Base-by-base conservation (phyloP, 768 basidiomycete species). In the Naganishia onofrii region DNA sequence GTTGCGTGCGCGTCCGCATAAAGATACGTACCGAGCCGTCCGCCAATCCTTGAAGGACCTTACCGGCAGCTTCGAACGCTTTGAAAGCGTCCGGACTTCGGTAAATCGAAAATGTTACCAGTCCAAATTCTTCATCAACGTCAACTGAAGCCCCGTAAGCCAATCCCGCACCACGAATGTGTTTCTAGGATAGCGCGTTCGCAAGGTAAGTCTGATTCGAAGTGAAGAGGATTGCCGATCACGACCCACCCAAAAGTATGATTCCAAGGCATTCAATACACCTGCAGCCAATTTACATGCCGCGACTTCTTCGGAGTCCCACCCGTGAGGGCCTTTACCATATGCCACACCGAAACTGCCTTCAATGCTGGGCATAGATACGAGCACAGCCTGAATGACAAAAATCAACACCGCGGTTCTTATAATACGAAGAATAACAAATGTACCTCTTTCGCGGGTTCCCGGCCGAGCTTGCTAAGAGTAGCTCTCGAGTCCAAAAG, bases 341-440 rank as follows among this genome's bases (percentile, higher is more conserved):
- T 87, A 88, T 77, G 93, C 89, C 12, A 84, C 86, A 23, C 87
- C 89, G 79, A 88, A 98, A 1, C 91, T 90, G 75, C 92, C 95
- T 82, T 99, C 96, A 71, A 97, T 95, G 4, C 92, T 93, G 0
- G 93, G 89, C 69, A 98, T 85, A 71, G 91, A 88, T 81, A 94
- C 89, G 28, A 98, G 85, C 32, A 92, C 85, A 31, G 90, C 91
- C 90, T 93, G 68, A 38, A 26, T 8, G 23, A 28, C n/a, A 29
- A 3, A 36, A 36, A 8, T 63, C 38, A 70, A 63, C 34, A 26
- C 42, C 12, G 52, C 19, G 52, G 17, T 12, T 19, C 17, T 60
- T 31, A 48, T 17, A 69, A 28, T 55, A 5, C 26, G 21, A 54
- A 57, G 36, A 54, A 34, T 0, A 38, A 46, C 44, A 23, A 65